Conservation (phyloP, 73 alveolate genomes). For the Paramecium biaurelia region DNA sequence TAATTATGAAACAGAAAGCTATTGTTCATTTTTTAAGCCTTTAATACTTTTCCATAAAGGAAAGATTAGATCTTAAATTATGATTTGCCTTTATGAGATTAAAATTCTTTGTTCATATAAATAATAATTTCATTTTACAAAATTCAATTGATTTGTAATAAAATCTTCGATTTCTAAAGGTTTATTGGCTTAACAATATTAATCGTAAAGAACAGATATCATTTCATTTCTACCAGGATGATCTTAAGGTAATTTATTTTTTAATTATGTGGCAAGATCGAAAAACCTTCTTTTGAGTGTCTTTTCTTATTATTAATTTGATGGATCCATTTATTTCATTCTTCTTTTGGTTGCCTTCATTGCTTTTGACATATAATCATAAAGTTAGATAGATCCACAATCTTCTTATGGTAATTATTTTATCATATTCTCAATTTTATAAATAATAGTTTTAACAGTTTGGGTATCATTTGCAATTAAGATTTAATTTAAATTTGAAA, state of each 20-base stretch:
- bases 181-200: not conserved
- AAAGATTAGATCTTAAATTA: not conserved
- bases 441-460: not conserved
- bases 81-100: not conserved
- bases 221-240: conserved; percentile 20
- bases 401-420: not conserved
- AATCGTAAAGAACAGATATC: conserved; percentile 19
- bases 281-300: conserved; percentile 7
- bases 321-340: not conserved
- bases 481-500: not conserved
- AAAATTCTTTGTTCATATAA: not conserved
- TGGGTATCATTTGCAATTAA: conserved; percentile 30
- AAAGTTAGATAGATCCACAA: conserved; percentile 10
- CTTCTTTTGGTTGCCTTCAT: conserved; percentile 5
- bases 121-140: not conserved
- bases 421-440: not conserved
- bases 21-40: not conserved
- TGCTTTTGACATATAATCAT: conserved; percentile 52
- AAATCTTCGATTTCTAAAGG: not conserved
- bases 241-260: conserved; percentile 1
- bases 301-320: not conserved
- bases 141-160: not conserved
- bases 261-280: not conserved
- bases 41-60: not conserved
- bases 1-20: not conserved